These are phyloP conservation scores for Salisapilia sapeloensis DNA, from an alignment of 352 stramenopile species.

Conservation along the genomic window DNA sequence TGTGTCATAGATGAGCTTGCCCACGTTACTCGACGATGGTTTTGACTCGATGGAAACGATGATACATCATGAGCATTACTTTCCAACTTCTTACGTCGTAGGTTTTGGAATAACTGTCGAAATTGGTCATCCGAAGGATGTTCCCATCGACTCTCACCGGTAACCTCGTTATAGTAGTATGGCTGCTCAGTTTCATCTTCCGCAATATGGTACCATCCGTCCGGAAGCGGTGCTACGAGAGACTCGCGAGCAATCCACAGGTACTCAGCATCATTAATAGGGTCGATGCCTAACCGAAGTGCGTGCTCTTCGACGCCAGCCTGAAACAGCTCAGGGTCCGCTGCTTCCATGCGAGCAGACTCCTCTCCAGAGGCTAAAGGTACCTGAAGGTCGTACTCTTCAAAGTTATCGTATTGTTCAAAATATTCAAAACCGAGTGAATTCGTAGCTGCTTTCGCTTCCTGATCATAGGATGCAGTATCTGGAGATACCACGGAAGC, in stretches of 20 bases:
- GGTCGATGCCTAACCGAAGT: constrained; percentile 48
- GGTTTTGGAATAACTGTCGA: constrained; percentile 23
- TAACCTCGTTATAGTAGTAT: constrained; percentile 73
- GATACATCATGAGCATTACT: too few species aligned
- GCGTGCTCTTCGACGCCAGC: constrained; percentile 59
- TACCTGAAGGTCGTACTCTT: too few species aligned
- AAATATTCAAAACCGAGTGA: too few species aligned
- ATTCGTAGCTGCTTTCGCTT: too few species aligned
- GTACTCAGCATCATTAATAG: constrained; percentile 22
- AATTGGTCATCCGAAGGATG: constrained; percentile 64
- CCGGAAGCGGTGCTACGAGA: constrained; percentile 45
- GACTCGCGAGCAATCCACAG: constrained; percentile 67
- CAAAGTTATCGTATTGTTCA: too few species aligned
- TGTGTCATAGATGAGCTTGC: constrained; percentile 17
- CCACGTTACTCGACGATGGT: constrained; percentile 3
- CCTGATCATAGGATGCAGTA: too few species aligned
- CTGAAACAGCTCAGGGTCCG: constrained; percentile 52
- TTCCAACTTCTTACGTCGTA: too few species aligned
- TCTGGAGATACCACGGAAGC: too few species aligned
- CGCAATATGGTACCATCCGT: constrained; percentile 49
- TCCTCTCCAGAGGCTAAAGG: too few species aligned
- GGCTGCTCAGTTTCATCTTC: constrained; percentile 32
- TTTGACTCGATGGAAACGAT: constrained; percentile 8
- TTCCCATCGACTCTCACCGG: constrained; percentile 67
- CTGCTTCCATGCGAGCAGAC: constrained; percentile 29